Percentiles rank a stretch among this genome's conserved stretches.
Conservation (phyloP, 345 rosid genomes). For the Odontarrhena argentea region DNA sequence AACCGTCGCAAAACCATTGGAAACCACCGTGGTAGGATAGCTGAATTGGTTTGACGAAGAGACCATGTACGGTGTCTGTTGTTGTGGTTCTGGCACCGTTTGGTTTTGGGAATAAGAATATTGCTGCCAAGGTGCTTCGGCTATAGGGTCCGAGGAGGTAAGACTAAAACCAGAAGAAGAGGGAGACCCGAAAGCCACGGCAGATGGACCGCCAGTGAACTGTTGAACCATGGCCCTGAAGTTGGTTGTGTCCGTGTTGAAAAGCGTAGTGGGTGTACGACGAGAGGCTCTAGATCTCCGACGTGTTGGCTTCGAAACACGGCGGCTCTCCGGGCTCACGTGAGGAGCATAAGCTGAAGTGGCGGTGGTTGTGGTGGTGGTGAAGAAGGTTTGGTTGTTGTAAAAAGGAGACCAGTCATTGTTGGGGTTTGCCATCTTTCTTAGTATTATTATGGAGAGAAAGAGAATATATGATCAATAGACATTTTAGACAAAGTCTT, state of each 20-base stretch:
- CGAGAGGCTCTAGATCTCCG: slow-evolving; percentile 86
- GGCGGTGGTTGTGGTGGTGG: slow-evolving; percentile 40
- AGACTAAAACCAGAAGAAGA: slow-evolving; percentile 42
- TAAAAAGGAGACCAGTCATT: slow-evolving; percentile 41
- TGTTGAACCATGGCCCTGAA: slow-evolving; percentile 98
- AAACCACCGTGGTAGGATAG: slow-evolving; percentile 30
- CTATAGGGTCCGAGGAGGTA: slow-evolving; percentile 19
- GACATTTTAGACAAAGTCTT: slow-evolving; percentile 15
- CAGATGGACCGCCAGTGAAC: slow-evolving; percentile 89
- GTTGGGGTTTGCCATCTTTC: slow-evolving; percentile 42
- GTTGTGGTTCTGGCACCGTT: slow-evolving; percentile 5
- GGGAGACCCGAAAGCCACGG: slow-evolving; percentile 69
- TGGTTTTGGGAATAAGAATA: slow-evolving; percentile 29
- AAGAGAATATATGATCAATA: background rate
- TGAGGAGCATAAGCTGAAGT: slow-evolving; percentile 35
- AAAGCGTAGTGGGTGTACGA: slow-evolving; percentile 87
- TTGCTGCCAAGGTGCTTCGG: slow-evolving; percentile 35
- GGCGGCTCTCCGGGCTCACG: slow-evolving; percentile 19
- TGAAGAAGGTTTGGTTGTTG: slow-evolving; percentile 41
- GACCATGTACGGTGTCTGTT: slow-evolving; percentile 26
- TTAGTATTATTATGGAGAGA: background rate
- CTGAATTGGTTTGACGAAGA: slow-evolving; percentile 15
- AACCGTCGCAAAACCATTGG: slow-evolving; percentile 25
- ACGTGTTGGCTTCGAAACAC: slow-evolving; percentile 58
- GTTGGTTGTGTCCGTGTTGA: slow-evolving; percentile 81